A percentile compares a stretch with the other conserved stretches of the same genome.
Conservation (phyloP, 306 rosid genomes). For the Prunus persica region DNA sequence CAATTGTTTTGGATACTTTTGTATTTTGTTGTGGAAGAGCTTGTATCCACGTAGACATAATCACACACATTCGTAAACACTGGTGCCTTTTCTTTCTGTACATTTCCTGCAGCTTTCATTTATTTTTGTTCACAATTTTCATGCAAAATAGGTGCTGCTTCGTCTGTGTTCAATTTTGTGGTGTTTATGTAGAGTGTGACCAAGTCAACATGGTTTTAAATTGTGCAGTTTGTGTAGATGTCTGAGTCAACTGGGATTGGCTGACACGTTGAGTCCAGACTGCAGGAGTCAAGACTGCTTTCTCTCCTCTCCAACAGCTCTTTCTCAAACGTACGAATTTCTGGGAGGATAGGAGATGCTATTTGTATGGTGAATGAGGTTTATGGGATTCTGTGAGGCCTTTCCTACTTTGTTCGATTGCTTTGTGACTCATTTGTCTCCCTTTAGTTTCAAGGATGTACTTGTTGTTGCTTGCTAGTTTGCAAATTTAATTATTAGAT, state of each 20-base stretch:
- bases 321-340: conserved; percentile 32
- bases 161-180: not conserved
- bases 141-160: not conserved
- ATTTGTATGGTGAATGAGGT: conserved; percentile 44
- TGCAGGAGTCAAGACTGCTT: conserved; percentile 18
- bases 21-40: not conserved
- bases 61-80: not conserved
- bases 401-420: conserved; percentile 27
- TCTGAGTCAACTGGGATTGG: conserved; percentile 22
- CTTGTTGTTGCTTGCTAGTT: not conserved
- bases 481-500: not conserved
- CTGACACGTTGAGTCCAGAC: conserved; percentile 14
- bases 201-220: not conserved
- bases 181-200: not conserved
- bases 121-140: not conserved
- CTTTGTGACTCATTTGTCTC: conserved; percentile 25
- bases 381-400: conserved; percentile 26
- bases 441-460: conserved; percentile 26
- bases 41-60: not conserved
- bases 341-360: conserved; percentile 36
- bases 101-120: not conserved
- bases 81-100: no score
- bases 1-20: not conserved
- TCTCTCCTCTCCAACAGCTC: conserved; percentile 33
- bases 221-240: conserved; percentile 13